These are phyloP conservation scores for Lepidium didymum DNA, from an alignment of 345 rosid genomes.

Conservation along the genomic window DNA sequence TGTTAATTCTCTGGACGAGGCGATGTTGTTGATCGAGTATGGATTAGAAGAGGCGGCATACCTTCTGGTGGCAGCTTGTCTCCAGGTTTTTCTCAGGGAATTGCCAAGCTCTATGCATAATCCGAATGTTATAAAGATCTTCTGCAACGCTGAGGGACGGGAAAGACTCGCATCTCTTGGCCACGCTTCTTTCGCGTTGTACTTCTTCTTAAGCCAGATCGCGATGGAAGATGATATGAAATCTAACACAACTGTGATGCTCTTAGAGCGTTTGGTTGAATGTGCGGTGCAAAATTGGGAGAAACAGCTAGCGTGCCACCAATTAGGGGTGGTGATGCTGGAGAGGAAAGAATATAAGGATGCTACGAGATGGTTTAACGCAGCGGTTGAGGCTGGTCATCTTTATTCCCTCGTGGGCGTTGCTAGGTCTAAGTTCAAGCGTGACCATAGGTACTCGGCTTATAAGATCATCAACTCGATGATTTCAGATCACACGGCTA, in stretches of 20 bases:
- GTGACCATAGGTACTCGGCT: constrained; percentile 83
- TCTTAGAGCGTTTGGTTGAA: constrained; percentile 70
- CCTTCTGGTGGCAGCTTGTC: constrained; percentile 83
- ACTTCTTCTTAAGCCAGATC: constrained; percentile 72
- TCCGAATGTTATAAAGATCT: constrained; percentile 50
- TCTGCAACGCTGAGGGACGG: constrained; percentile 59
- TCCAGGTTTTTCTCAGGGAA: constrained; percentile 78
- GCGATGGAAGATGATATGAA: constrained; percentile 79
- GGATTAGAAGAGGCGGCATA: constrained; percentile 71
- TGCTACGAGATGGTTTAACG: constrained; percentile 75
- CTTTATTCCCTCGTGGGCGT: constrained; percentile 60
- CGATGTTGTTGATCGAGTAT: constrained; percentile 60
- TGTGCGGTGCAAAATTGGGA: constrained; percentile 70
- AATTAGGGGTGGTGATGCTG: constrained; percentile 80
- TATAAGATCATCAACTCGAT: constrained; percentile 72
- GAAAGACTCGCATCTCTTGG: constrained; percentile 58
- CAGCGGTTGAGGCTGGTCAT: constrained; percentile 67
- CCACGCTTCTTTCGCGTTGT: constrained; percentile 71
- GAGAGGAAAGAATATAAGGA: constrained; percentile 87
- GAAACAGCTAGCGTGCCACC: constrained; percentile 79
- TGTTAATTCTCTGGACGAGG: constrained; percentile 55
- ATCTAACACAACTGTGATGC: constrained; percentile 84
- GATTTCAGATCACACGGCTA: constrained; percentile 48
- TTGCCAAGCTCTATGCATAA: constrained; percentile 62
- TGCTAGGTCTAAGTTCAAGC: constrained; percentile 86